Conservation (phyloP, 2,329 filamentous ascomycete species). For the Ophiostoma himal-ulmi region DNA sequence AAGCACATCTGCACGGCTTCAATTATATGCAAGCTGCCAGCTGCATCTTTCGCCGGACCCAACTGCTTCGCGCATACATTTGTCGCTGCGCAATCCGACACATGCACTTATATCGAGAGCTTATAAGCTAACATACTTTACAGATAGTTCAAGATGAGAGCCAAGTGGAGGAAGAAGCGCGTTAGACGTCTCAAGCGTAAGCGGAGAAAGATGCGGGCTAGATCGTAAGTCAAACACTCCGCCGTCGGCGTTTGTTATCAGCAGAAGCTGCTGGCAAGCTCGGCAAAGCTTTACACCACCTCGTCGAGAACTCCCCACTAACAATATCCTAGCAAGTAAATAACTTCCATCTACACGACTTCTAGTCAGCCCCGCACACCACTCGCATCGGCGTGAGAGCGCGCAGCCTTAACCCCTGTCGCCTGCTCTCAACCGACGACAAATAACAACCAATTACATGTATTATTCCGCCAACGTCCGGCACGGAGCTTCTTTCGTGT, state of each 20-base stretch:
- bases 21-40: background rate
- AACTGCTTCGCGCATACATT: background rate
- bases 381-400: conserved; percentile 17
- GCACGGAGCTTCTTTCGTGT: conserved; percentile 13
- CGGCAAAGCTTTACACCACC: background rate
- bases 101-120: background rate
- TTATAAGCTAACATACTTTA: conserved; percentile 25
- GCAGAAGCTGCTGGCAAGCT: background rate
- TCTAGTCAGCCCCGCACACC: conserved; percentile 22
- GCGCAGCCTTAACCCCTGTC: conserved; percentile 13
- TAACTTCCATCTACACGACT: conserved; percentile 21
- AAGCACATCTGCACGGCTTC: background rate
- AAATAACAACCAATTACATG: conserved; percentile 7
- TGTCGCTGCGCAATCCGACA: background rate
- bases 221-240: conserved; percentile 64
- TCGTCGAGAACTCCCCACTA: conserved; percentile 10
- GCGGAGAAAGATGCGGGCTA: conserved; percentile 99
- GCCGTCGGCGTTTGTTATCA: background rate
- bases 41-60: background rate
- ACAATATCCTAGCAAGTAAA: conserved; percentile 24
- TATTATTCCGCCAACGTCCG: conserved; percentile 12
- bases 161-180: conserved; percentile 99
- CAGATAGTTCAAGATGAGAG: conserved; percentile 64
- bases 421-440: background rate
- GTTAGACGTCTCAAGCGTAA: conserved; percentile 98